Evolutionary conservation across 2,329 filamentous ascomycete genomes (phyloP).

Genomic region (Aspergillus hortae): DNA sequence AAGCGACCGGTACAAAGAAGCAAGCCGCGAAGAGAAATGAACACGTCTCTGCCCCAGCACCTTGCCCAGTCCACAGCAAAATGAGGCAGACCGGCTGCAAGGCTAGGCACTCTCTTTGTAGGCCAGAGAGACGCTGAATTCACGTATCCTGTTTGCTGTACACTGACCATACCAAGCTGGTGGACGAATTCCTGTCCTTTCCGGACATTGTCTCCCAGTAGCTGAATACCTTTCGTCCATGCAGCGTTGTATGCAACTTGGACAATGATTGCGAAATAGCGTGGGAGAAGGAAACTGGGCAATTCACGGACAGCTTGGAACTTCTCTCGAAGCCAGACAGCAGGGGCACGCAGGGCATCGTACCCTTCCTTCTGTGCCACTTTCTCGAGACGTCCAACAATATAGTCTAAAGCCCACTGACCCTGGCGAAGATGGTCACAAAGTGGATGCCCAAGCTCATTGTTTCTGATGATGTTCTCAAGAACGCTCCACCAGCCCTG

Average conservation of each 20-base stretch:
- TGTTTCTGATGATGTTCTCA: conserved; percentile 77
- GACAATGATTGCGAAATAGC: conserved; percentile 88
- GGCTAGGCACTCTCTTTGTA: conserved; percentile 73
- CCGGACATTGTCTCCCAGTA: conserved; percentile 74
- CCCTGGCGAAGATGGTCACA: conserved; percentile 91
- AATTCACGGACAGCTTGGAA: conserved; percentile 82
- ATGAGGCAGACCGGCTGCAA: conserved; percentile 90
- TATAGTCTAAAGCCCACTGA: conserved; percentile 89
- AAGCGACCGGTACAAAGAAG: conserved; percentile 86
- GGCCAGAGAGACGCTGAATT: conserved; percentile 91
- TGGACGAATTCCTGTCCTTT: conserved; percentile 86
- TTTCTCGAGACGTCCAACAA: conserved; percentile 71
- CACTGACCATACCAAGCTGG: conserved; percentile 82
- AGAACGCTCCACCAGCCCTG: conserved; percentile 98
- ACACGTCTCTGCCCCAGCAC: conserved; percentile 96
- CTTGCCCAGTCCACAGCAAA: conserved; percentile 92
- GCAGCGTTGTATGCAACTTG: conserved; percentile 84
- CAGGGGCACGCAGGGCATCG: conserved; percentile 60
- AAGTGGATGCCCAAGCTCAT: conserved; percentile 87
- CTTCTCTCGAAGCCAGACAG: conserved; percentile 75
- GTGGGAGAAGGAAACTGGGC: conserved; percentile 83
- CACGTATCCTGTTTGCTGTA: conserved; percentile 85
- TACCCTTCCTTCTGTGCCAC: conserved; percentile 63
- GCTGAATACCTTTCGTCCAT: conserved; percentile 69
- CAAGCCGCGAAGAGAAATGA: conserved; percentile 91